These are phyloP conservation scores for Thermochaetoides thermophila DNA, from an alignment of 495 filamentous ascomycete genomes.

Conservation along the genomic window DNA sequence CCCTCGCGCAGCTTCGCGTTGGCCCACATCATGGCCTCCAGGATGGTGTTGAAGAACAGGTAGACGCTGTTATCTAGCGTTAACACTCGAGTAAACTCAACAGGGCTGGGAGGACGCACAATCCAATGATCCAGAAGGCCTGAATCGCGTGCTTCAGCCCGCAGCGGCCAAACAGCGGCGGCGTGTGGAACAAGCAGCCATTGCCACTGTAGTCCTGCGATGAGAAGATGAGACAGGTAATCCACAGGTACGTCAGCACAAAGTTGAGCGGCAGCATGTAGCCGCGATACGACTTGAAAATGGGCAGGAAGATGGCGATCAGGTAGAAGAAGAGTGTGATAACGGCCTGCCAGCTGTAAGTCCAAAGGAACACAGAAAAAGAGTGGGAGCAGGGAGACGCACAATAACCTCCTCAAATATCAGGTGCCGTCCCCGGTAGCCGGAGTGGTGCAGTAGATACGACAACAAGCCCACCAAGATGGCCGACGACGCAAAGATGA, in stretches of 20 bases:
- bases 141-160: slow-evolving; percentile 15
- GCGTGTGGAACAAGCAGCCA: slow-evolving; percentile 9
- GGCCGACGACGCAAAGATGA: slow-evolving; percentile 14
- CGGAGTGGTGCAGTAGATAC: slow-evolving; percentile 10
- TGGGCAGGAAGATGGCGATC: slow-evolving; percentile 10
- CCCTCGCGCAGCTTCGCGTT: slow-evolving; percentile 31
- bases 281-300: slow-evolving; percentile 16
- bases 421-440: slow-evolving; percentile 8
- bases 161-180: slow-evolving; percentile 3
- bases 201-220: slow-evolving; percentile 12
- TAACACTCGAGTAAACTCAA: not conserved
- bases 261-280: slow-evolving; percentile 17
- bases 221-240: slow-evolving; percentile 17
- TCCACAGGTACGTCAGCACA: slow-evolving; percentile 20
- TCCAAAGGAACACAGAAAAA: no score
- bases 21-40: slow-evolving; percentile 17
- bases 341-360: no score
- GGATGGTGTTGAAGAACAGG: slow-evolving; percentile 13
- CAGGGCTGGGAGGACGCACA: slow-evolving; percentile 6
- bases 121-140: slow-evolving; percentile 17
- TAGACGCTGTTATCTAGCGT: slow-evolving; percentile 1
- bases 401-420: slow-evolving; percentile 16
- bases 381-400: not conserved
- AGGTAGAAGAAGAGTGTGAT: slow-evolving; percentile 15
- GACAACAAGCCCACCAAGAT: slow-evolving; percentile 15